Conservation (phyloP, 2,329 filamentous ascomycete genomes). For the Acarospora socialis region DNA sequence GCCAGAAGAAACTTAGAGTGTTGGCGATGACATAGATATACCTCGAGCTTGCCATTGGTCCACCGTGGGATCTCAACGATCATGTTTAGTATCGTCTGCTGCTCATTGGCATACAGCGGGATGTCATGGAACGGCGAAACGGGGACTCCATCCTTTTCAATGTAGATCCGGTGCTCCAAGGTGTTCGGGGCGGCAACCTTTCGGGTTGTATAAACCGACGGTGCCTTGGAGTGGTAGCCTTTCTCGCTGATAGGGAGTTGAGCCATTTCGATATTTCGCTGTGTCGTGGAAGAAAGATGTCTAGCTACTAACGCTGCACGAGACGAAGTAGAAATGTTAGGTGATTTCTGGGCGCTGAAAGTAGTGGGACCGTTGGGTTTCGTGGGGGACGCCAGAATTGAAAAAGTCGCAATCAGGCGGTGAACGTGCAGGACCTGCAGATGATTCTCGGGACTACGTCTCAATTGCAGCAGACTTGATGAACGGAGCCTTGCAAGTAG, state of each 20-base stretch:
- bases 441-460: neutral
- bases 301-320: constrained; percentile 9
- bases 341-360: too few species aligned
- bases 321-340: constrained; percentile 18
- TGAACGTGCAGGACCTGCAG: constrained; percentile 9
- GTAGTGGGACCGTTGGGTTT: constrained; percentile 5
- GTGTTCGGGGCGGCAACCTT: constrained; percentile 87
- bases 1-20: too few species aligned
- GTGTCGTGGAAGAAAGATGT: constrained; percentile 7
- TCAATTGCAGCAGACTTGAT: neutral
- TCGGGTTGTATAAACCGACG: constrained; percentile 53
- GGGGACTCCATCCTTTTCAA: constrained; percentile 92
- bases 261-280: constrained; percentile 5
- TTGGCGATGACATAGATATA: constrained; percentile 32
- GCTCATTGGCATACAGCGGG: constrained; percentile 90
- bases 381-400: constrained; percentile 29
- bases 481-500: too few species aligned
- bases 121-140: constrained; percentile 98
- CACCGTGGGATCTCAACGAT: constrained; percentile 97
- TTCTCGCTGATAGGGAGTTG: constrained; percentile 12
- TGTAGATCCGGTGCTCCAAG: constrained; percentile 90
- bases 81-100: constrained; percentile 97
- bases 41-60: constrained; percentile 99
- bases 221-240: constrained; percentile 12
- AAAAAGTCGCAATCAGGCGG: constrained; percentile 17